phyloP scores from a whole-genome alignment of 2,329 filamentous ascomycete species.

The Albophoma yamanashiensis region DNA sequence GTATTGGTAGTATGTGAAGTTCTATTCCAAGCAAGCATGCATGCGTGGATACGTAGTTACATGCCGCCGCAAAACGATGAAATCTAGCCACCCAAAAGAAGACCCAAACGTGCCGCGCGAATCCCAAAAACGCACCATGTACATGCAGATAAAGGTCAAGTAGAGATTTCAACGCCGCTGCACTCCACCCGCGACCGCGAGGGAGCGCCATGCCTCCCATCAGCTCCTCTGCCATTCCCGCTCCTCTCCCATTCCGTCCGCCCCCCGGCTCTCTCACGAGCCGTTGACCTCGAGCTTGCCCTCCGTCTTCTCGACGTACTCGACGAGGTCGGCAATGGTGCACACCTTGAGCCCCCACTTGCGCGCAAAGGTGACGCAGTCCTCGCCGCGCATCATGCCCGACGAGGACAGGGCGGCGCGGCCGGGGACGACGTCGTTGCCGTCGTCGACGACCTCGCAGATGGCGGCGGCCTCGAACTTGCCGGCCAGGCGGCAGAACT shows the following conservation, averaged over 20 bases:
- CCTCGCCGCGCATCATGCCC: conserved; percentile 90
- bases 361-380: conserved; percentile 77
- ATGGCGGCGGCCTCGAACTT: conserved; percentile 72
- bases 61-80: background rate
- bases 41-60: background rate
- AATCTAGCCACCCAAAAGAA: background rate
- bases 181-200: background rate
- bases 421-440: conserved; percentile 54
- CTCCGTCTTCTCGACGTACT: conserved; percentile 67
- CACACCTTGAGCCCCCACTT: conserved; percentile 86
- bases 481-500: conserved; percentile 78
- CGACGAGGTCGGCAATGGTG: conserved; percentile 85
- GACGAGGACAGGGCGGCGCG: conserved; percentile 52
- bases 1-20: background rate
- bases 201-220: background rate
- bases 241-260: background rate
- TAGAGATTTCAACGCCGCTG: background rate
- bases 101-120: background rate
- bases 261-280: conserved; percentile 5
- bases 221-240: too few species aligned
- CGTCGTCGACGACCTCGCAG: conserved; percentile 84
- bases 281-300: conserved; percentile 38
- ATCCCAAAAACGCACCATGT: background rate
- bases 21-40: background rate
- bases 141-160: background rate